These are phyloP conservation scores for Pythium sukuiense DNA, from an alignment of 352 stramenopile species.

Conservation along the genomic window DNA sequence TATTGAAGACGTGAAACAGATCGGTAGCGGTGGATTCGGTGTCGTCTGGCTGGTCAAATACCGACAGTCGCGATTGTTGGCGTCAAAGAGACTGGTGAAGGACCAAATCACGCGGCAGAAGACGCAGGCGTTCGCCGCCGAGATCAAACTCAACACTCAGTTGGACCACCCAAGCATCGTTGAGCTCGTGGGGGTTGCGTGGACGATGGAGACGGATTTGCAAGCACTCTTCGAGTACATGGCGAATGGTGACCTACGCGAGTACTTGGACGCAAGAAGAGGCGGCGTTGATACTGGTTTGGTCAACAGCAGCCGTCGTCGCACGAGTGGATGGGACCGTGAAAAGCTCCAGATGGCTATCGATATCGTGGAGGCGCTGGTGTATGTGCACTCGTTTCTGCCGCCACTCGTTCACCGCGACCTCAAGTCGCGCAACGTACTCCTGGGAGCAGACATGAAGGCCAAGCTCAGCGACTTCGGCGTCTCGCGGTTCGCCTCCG, in stretches of 20 bases:
- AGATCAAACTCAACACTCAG: slow-evolving; percentile 54
- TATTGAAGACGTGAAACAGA: slow-evolving; percentile 47
- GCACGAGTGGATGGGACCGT: slow-evolving; percentile 38
- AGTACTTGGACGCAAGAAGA: slow-evolving; percentile 30
- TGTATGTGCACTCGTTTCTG: slow-evolving; percentile 68
- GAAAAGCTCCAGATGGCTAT: slow-evolving; percentile 59
- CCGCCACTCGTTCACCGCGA: slow-evolving; percentile 61
- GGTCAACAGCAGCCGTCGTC: slow-evolving; percentile 28
- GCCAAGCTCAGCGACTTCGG: slow-evolving; percentile 57
- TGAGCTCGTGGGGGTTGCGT: slow-evolving; percentile 48
- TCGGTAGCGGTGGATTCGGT: slow-evolving; percentile 41
- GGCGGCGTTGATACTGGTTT: slow-evolving; percentile 17
- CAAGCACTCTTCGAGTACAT: slow-evolving; percentile 72
- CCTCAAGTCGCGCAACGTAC: slow-evolving; percentile 56
- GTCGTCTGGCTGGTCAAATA: slow-evolving; percentile 57
- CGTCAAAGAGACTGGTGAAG: slow-evolving; percentile 47
- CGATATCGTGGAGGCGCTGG: slow-evolving; percentile 59
- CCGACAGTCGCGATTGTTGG: slow-evolving; percentile 36
- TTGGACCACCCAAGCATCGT: slow-evolving; percentile 58
- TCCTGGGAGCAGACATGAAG: slow-evolving; percentile 36
- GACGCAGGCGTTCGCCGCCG: slow-evolving; percentile 45
- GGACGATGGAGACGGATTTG: slow-evolving; percentile 49
- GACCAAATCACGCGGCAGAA: slow-evolving; percentile 40
- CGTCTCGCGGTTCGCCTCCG: slow-evolving; percentile 36
- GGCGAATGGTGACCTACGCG: slow-evolving; percentile 47